Base-by-base conservation (phyloP, 331 rosid species). In the Dryas integrifolia region DNA sequence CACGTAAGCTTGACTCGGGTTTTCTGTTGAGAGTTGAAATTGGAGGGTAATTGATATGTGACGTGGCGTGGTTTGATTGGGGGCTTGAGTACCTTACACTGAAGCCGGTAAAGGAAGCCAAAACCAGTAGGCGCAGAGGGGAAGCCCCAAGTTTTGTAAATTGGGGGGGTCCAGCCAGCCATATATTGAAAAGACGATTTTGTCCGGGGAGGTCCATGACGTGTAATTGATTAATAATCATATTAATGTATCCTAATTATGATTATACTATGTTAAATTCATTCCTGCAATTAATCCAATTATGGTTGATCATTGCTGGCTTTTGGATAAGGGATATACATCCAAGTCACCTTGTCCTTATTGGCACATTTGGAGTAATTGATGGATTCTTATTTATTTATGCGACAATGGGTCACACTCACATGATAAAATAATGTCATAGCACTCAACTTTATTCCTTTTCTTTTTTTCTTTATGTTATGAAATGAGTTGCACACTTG, bases 261-360 rank as follows among this genome's bases (percentile, higher is more conserved):
- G 48, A 41, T 62, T 62, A n/a, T 26, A 26, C 30, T 26, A 26
- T 26, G 30, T 26, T 26, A 26, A 26, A 2, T 26, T 16, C 4
- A 66, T 26, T 47, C 67, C 50, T 62, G 13, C 48, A 26, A 41
- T 62, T 41, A 15, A 9, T 62, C 14, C 5, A n/a, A 68, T 68
- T 30, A 13, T 59, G 43, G 5, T 35, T 59, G 0, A 12, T 30
- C 44, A 13, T 5, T 44, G 67, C 49, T 7, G 73, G 15, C 2
- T 18, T 60, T 12, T 43, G 83, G 80, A 74, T 80, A 80, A 62
- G 62, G 15, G 39, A 9, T 16, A 26, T 12, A 12, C 47, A 65
- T 6, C 55, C 59, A 24, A 9, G 14, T 43, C 66, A 51, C n/a
- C 4, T 5, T 30, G 18, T 41, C 43, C 72, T 0, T 43, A 3